Percentiles rank a stretch among this genome's conserved stretches.
phyloP scores from a whole-genome alignment of 306 rosid species.

The Fragaria iinumae region DNA sequence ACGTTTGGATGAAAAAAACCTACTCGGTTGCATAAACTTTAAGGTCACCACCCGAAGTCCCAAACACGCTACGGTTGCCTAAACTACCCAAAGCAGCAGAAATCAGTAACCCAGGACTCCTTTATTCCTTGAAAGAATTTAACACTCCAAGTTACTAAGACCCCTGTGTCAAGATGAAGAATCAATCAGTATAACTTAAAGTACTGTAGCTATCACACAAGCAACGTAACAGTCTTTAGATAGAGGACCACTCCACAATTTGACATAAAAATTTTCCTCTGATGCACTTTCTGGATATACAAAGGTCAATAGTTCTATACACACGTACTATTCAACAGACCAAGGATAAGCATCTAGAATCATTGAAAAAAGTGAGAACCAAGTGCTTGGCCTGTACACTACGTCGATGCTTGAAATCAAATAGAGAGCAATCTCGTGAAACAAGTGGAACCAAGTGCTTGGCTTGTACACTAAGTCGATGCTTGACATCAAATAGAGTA shows the following conservation, averaged over 20 bases:
- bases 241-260: background rate
- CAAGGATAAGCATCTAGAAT: background rate
- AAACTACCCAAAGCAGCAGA: no score
- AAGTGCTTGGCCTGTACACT: background rate
- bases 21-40: no score
- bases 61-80: no score
- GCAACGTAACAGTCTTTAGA: background rate
- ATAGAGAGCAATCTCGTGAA: background rate
- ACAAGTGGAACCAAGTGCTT: background rate
- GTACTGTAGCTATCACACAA: background rate
- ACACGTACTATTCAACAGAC: background rate
- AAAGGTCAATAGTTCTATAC: background rate
- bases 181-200: background rate
- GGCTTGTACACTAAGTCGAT: background rate
- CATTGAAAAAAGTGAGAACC: background rate
- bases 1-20: no score
- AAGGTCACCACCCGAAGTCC: no score
- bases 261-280: background rate
- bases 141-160: no score
- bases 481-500: background rate
- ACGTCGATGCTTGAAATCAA: background rate
- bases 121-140: no score
- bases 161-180: no score
- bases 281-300: background rate
- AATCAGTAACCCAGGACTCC: no score